These are phyloP conservation scores for Hirsutella thompsonii DNA, from an alignment of 2,329 filamentous ascomycete genomes.

Conservation along the genomic window DNA sequence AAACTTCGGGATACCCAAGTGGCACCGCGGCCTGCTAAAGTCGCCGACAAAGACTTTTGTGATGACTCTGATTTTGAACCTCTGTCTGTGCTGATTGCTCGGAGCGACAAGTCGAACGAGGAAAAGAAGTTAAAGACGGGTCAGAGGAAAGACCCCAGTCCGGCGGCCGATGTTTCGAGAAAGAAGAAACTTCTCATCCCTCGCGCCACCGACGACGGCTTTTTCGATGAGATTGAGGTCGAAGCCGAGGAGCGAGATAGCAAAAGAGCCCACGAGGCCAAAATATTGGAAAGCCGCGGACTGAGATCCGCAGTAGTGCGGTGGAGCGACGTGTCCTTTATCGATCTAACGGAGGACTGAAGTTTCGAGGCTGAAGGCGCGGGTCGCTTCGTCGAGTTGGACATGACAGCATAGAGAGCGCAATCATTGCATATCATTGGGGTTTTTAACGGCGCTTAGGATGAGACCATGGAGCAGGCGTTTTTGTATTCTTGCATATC, in stretches of 20 bases:
- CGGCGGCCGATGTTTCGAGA: conserved; percentile 6
- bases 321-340: conserved; percentile 19
- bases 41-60: conserved; percentile 3
- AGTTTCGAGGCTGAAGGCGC: too few species aligned
- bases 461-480: too few species aligned
- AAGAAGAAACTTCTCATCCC: conserved; percentile 27
- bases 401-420: too few species aligned
- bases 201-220: conserved; percentile 22
- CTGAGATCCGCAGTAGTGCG: conserved; percentile 9
- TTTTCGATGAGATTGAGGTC: conserved; percentile 21
- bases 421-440: neutral
- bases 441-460: too few species aligned
- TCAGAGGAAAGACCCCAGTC: neutral
- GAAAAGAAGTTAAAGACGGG: too few species aligned
- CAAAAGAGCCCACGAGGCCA: conserved; percentile 10
- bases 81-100: neutral
- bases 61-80: conserved; percentile 8
- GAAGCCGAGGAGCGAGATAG: conserved; percentile 13
- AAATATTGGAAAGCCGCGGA: conserved; percentile 6
- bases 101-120: conserved; percentile 2
- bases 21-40: neutral
- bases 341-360: conserved; percentile 16
- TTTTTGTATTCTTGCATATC: too few species aligned
- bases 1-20: neutral
- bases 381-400: too few species aligned